Evolutionary conservation across 2,329 filamentous ascomycete genomes (phyloP).

Genomic region (Beauveria bassiana): DNA sequence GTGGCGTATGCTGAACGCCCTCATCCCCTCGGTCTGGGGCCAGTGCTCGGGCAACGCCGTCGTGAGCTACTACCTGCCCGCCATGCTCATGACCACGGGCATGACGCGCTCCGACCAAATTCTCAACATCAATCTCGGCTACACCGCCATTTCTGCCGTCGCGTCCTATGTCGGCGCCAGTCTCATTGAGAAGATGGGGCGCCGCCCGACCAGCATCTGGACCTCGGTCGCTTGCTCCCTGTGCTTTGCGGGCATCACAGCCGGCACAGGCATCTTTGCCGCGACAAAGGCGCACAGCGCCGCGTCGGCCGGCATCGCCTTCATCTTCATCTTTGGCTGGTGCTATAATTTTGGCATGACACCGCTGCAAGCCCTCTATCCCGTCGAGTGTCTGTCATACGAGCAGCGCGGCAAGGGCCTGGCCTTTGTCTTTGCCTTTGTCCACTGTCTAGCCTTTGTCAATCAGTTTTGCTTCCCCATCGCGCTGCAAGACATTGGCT

Average conservation of each 20-base stretch:
- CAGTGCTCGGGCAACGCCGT: constrained; percentile 36
- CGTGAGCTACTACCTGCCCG: constrained; percentile 41
- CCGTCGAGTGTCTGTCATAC: constrained; percentile 32
- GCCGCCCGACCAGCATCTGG: constrained; percentile 41
- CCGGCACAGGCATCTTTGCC: constrained; percentile 35
- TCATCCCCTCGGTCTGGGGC: constrained; percentile 24
- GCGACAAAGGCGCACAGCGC: neutral
- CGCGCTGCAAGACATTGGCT: constrained; percentile 33
- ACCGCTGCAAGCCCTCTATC: constrained; percentile 38
- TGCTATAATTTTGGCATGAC: constrained; percentile 39
- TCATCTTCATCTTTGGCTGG: constrained; percentile 37
- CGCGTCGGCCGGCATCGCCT: constrained; percentile 14
- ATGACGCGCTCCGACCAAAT: constrained; percentile 30
- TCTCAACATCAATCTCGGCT: constrained; percentile 39
- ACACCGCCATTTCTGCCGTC: constrained; percentile 40
- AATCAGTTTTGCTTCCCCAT: constrained; percentile 33
- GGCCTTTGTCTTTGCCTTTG: constrained; percentile 31
- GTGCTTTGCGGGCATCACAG: constrained; percentile 33
- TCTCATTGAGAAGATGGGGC: constrained; percentile 41
- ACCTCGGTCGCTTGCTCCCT: constrained; percentile 38
- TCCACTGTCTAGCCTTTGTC: constrained; percentile 22
- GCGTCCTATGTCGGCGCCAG: constrained; percentile 40
- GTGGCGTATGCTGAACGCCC: constrained; percentile 2
- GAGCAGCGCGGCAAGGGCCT: constrained; percentile 33
- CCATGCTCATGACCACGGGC: constrained; percentile 44